Base-by-base conservation (phyloP, 192 early-diverging fungal genomes). In the Chytriomyces confervae region DNA sequence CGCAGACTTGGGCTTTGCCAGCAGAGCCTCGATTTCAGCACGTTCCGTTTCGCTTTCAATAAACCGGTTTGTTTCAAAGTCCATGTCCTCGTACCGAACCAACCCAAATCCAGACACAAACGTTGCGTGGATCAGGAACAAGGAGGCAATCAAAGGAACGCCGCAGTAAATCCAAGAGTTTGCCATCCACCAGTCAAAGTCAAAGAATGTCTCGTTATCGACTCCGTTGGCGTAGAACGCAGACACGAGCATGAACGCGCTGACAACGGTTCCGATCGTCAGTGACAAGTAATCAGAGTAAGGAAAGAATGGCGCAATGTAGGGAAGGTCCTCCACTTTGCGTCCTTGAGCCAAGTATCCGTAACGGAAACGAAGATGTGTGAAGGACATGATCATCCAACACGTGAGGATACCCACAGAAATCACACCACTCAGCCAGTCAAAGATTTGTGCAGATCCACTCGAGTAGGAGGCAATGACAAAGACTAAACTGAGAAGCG, bases 401-500 rank as follows among this genome's bases (percentile, higher is more conserved):
- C 62, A 36, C 7, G 24, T 11, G 13, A 75, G 62, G 29, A 72
- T 79, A 20, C 50, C 65, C 36, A 69, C n/a, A 0, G 71, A 72
- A 51, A 73, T 63, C 48, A 86, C 47, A 73, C 53, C 69, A 27
- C 81, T 68, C 13, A 88, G 77, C 60, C 70, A 85, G 69, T 64
- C 69, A 74, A 90, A 89, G 61, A 82, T 78, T 18, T 61, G 80
- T 48, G 81, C 86, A 44, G 82, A 73, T 50, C 72, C 72, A 44
- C 18, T 16, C n/a, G 64, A 36, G 44, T 66, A 76, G 29, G 62
- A 23, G 18, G 36, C 62, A 36, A 48, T 57, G 44, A 76, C 61
- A 47, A 44, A 29, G 50, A 76, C 36, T 10, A 76, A 16, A 50
- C 91, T 91, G 72, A 93, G 81, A 20, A 83, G n/a, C 0, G 85